These are phyloP conservation scores for Pilobolus umbonatus DNA, from an alignment of 192 early-diverging fungal species.

Conservation along the genomic window DNA sequence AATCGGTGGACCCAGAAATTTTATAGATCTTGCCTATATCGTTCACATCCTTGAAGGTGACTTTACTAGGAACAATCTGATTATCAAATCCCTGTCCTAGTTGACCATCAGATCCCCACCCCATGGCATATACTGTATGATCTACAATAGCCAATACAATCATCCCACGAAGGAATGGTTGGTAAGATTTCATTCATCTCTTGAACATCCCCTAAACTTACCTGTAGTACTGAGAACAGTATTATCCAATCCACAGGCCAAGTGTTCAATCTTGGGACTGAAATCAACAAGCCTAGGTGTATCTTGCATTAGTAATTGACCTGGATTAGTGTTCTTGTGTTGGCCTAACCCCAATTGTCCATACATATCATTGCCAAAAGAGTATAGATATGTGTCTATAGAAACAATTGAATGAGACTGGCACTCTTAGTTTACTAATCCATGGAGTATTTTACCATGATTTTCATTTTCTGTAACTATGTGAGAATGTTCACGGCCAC, in stretches of 20 bases:
- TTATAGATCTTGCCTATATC: conserved; percentile 30
- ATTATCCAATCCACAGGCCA: conserved; percentile 69
- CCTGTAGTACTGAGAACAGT: conserved; percentile 48
- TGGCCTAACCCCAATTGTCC: conserved; percentile 59
- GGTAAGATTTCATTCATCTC: not conserved
- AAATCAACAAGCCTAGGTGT: conserved; percentile 23
- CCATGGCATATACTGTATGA: conserved; percentile 57
- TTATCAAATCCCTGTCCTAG: conserved; percentile 54
- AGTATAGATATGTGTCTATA: conserved; percentile 28
- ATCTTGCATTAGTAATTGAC: conserved; percentile 18
- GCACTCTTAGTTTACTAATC: not conserved
- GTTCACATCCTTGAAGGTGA: conserved; percentile 15
- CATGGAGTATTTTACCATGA: not conserved
- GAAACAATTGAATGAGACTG: not conserved
- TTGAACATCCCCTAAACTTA: not conserved
- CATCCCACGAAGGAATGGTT: too few species aligned
- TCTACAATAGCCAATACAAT: conserved; percentile 17
- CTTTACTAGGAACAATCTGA: conserved; percentile 38
- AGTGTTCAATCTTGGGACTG: conserved; percentile 38
- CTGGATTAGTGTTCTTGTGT: conserved; percentile 28
- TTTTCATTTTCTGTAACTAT: conserved; percentile 33
- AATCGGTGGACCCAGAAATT: conserved; percentile 62
- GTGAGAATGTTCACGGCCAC: conserved; percentile 67
- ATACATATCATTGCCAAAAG: conserved; percentile 64
- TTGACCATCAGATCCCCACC: conserved; percentile 77